Evolutionary conservation across 2,329 filamentous ascomycete genomes (phyloP), one percentile per base, ranked within the genome.

Genomic region (Exophiala calicioides): DNA sequence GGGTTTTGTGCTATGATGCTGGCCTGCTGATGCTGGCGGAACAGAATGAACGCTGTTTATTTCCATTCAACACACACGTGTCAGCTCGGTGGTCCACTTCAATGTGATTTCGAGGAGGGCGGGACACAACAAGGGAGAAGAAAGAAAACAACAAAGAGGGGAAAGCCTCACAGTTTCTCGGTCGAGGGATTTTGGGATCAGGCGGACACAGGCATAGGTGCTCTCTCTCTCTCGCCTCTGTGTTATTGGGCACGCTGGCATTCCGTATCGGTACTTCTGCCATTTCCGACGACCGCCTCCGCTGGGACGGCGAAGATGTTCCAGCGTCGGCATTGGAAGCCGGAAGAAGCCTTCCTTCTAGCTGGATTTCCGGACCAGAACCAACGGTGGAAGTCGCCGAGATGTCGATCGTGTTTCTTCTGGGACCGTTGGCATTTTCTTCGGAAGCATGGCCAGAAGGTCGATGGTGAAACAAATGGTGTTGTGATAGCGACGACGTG

Each of bases 11-110:
- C 77, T 27, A 90, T 86, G 39, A 97, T 88, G 37, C 81, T 76
- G 13, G 86, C 82, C 68, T 97, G 91, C 61, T 93, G 85, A 66
- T 94, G 86, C 66, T 97, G 90, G 29, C 93, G 89, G 73, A 95
- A 98, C 60, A 98, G 77, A 58, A 98, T 98, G 72, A 98, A 98
- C 39, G 91, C 93, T 98, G 67, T 65, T n/a, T n/a, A n/a, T n/a
- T n/a, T n/a, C n/a, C n/a, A n/a, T n/a, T n/a, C n/a, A n/a, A n/a
- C n/a, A n/a, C n/a, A n/a, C n/a, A n/a, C n/a, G n/a, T n/a, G n/a
- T n/a, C n/a, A n/a, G n/a, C n/a, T n/a, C n/a, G n/a, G n/a, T n/a
- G n/a, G n/a, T n/a, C n/a, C n/a, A n/a, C n/a, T n/a, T n/a, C n/a
- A n/a, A n/a, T n/a, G n/a, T n/a, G n/a, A n/a, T n/a, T n/a, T n/a